Conservation (phyloP, 2,329 filamentous ascomycete genomes). For the Fusarium albosuccineum region DNA sequence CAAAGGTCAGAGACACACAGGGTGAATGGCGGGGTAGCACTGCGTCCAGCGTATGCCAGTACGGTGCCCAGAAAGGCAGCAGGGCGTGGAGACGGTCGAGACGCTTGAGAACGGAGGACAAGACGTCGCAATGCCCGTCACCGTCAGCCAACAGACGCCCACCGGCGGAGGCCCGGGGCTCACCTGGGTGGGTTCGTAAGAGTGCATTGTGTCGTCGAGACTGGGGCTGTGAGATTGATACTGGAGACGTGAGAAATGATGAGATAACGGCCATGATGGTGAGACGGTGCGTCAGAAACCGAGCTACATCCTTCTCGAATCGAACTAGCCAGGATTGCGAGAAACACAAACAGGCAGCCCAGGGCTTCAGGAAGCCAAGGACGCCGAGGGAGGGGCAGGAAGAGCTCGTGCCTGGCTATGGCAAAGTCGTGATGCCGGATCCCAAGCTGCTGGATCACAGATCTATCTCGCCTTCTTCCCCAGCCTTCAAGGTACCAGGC, state of each 20-base stretch:
- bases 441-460: conserved; percentile 14
- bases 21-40: conserved; percentile 38
- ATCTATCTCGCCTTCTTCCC: conserved; percentile 17
- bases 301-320: background rate
- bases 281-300: conserved; percentile 21
- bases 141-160: conserved; percentile 21
- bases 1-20: conserved; percentile 26
- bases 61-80: conserved; percentile 35
- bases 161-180: conserved; percentile 5
- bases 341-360: background rate
- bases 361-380: background rate
- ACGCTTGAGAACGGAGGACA: conserved; percentile 19
- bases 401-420: background rate
- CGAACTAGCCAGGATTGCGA: background rate
- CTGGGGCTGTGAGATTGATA: background rate
- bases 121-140: conserved; percentile 28
- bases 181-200: conserved; percentile 9
- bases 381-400: background rate
- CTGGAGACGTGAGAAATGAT: conserved; percentile 15
- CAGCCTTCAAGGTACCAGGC: conserved; percentile 14
- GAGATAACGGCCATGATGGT: conserved; percentile 22
- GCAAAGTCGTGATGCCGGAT: conserved; percentile 1
- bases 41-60: conserved; percentile 19
- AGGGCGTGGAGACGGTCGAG: conserved; percentile 33
- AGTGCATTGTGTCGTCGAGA: conserved; percentile 1